Evolutionary conservation across 176 grass and related monocot species (phyloP).

Genomic region (Puya raimondii): DNA sequence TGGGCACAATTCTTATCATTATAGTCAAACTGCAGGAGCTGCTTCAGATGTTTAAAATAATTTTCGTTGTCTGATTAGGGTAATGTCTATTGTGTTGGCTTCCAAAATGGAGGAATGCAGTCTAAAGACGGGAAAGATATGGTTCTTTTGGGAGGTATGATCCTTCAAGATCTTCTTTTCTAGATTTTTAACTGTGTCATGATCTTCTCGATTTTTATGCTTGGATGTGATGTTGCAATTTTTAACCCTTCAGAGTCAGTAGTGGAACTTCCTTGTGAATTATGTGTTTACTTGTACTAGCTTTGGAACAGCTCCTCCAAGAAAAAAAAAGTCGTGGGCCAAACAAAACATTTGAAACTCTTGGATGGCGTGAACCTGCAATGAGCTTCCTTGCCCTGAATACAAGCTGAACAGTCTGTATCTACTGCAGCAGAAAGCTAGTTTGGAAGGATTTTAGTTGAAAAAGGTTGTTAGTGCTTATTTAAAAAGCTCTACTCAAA

Average conservation of each 20-base stretch:
- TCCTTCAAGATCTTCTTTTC: conserved; percentile 5
- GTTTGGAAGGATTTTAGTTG: too few species aligned
- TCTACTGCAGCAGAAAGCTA: too few species aligned
- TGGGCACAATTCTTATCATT: not conserved
- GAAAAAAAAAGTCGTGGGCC: too few species aligned
- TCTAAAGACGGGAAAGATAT: conserved; percentile 89
- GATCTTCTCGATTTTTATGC: conserved; percentile 8
- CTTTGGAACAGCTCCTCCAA: too few species aligned
- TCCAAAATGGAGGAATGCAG: conserved; percentile 74
- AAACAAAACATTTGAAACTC: too few species aligned
- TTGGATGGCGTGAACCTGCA: too few species aligned
- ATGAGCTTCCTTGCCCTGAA: too few species aligned
- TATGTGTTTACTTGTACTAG: conserved; percentile 4
- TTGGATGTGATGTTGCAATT: too few species aligned
- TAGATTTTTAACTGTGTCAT: conserved; percentile 6
- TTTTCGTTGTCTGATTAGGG: conserved; percentile 13
- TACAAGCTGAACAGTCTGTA: too few species aligned
- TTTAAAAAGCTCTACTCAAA: too few species aligned
- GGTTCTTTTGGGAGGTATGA: conserved; percentile 85
- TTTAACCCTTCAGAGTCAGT: too few species aligned
- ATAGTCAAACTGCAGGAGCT: not conserved
- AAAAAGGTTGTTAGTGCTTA: too few species aligned
- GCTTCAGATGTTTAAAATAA: not conserved
- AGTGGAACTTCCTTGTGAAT: not conserved
- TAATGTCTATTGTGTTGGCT: conserved; percentile 67